These are phyloP conservation scores for Petrea volubilis DNA, from an alignment of 257 asterid genomes.

Conservation along the genomic window DNA sequence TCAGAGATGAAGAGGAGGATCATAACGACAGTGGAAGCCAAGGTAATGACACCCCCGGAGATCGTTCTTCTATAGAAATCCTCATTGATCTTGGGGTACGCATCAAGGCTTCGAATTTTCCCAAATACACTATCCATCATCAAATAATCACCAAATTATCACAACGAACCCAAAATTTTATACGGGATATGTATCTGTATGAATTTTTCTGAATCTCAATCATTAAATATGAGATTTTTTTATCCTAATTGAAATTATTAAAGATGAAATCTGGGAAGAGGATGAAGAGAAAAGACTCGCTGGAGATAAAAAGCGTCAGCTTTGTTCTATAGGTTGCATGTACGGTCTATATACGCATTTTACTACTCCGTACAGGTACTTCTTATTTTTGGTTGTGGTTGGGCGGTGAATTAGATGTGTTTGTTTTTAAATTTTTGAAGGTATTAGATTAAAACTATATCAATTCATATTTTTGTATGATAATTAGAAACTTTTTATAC, in stretches of 20 bases:
- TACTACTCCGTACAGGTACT: no score
- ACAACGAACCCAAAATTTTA: not conserved
- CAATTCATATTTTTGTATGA: no score
- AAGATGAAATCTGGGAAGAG: slow-evolving; percentile 22
- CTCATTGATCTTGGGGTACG: slow-evolving; percentile 95
- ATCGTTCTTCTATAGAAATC: slow-evolving; percentile 98
- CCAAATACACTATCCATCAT: slow-evolving; percentile 70
- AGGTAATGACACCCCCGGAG: slow-evolving; percentile 88
- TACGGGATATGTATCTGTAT: no score
- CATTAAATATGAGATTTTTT: no score
- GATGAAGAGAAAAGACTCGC: slow-evolving; percentile 28
- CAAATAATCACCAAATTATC: slow-evolving; percentile 10
- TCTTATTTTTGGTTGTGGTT: no score
- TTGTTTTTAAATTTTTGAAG: no score
- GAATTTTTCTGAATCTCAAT: no score
- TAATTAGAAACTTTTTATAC: no score
- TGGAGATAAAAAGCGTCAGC: slow-evolving; percentile 35
- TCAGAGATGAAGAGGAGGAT: slow-evolving; percentile 87
- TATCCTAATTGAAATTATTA: no score
- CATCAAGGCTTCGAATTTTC: slow-evolving; percentile 78
- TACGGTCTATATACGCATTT: not conserved
- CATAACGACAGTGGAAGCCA: slow-evolving; percentile 86
- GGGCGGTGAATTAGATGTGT: no score
- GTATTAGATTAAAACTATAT: no score
- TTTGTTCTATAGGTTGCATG: slow-evolving; percentile 27